These are phyloP conservation scores for Zygosaccharomyces bisporus DNA, from an alignment of 805 yeast genomes.

Conservation along the genomic window DNA sequence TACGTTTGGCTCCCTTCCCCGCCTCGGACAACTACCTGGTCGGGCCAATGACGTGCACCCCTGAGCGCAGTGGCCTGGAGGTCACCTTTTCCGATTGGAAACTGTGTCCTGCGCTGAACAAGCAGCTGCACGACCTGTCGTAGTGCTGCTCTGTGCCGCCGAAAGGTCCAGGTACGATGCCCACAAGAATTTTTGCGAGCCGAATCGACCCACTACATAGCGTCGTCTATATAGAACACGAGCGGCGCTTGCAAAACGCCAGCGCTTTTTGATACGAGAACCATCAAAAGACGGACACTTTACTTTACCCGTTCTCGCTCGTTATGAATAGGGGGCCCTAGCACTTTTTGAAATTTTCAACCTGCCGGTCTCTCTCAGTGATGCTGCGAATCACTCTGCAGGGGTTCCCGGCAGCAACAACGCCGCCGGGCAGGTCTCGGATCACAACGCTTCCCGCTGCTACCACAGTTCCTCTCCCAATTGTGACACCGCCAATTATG, in stretches of 20 bases:
- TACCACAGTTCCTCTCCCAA: constrained; percentile 58
- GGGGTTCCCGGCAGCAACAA: constrained; percentile 63
- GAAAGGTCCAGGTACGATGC: too few species aligned
- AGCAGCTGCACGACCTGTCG: constrained; percentile 4
- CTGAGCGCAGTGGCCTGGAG: constrained; percentile 7
- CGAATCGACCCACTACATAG: too few species aligned
- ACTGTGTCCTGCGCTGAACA: not conserved
- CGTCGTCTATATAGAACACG: too few species aligned
- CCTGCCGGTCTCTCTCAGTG: constrained; percentile 1
- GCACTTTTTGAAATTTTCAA: not conserved
- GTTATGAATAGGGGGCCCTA: too few species aligned
- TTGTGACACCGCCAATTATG: constrained; percentile 60
- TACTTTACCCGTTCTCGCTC: too few species aligned
- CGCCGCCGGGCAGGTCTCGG: constrained; percentile 50
- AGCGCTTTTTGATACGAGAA: too few species aligned
- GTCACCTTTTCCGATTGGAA: constrained; percentile 10
- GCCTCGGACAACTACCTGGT: constrained; percentile 6
- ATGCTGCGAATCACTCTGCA: constrained; percentile 43
- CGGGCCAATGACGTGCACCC: constrained; percentile 11
- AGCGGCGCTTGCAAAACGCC: too few species aligned
- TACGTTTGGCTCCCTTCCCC: constrained; percentile 6
- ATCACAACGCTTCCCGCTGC: constrained; percentile 70
- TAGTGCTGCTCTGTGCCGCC: too few species aligned
- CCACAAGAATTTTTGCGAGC: too few species aligned
- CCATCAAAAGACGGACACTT: too few species aligned